Conservation (phyloP, 2,329 filamentous ascomycete genomes). For the Alternaria metachromatica region DNA sequence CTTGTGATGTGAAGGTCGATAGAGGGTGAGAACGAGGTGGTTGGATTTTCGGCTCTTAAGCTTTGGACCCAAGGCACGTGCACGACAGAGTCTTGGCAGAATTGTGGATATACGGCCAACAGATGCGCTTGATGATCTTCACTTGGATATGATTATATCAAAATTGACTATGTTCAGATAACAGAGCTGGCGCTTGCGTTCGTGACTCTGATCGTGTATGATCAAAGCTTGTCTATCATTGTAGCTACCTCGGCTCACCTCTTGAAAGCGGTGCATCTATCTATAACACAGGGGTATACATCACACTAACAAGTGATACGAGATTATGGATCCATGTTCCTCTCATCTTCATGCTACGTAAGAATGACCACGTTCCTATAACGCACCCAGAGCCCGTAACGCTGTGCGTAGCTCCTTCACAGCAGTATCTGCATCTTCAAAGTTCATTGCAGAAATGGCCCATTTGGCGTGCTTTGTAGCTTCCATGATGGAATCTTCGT, state of each 20-base stretch:
- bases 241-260: background rate
- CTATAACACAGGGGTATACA: slow-evolving; percentile 25
- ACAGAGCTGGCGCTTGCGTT: background rate
- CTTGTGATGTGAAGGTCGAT: slow-evolving; percentile 13
- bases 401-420: slow-evolving; percentile 83
- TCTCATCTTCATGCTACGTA: background rate
- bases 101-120: background rate
- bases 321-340: background rate
- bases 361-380: background rate
- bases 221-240: background rate
- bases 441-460: slow-evolving; percentile 95
- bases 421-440: slow-evolving; percentile 92
- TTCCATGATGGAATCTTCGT: slow-evolving; percentile 74
- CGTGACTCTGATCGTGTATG: too few relatives aligned
- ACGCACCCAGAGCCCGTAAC: slow-evolving; percentile 71
- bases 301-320: background rate
- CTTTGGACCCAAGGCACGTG: slow-evolving; percentile 21
- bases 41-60: slow-evolving; percentile 11
- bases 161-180: too few relatives aligned
- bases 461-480: slow-evolving; percentile 97
- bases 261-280: slow-evolving; percentile 9
- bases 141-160: too few relatives aligned
- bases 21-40: background rate
- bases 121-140: background rate
- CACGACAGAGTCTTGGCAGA: slow-evolving; percentile 19